Base-by-base conservation (phyloP, 2,329 filamentous ascomycete genomes). In the Neopestalotiopsis sp. region DNA sequence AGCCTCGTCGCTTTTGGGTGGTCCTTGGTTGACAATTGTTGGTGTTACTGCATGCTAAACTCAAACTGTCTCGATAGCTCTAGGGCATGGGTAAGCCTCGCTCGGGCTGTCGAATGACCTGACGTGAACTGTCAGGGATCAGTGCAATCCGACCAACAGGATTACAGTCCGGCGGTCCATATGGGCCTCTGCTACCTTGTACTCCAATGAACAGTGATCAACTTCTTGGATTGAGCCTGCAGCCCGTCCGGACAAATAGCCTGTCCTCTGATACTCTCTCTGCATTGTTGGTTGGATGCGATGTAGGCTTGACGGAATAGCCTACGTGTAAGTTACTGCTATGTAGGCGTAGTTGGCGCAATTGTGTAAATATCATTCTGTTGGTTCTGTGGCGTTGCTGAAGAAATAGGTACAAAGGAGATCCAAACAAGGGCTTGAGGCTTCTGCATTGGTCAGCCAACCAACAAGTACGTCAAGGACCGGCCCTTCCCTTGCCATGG, bases 121-220 rank as follows among this genome's bases (percentile, higher is more conserved):
- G 40, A 74, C 72, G 67, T 58, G 57, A 65, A 69, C 67, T 64
- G 59, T 75, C 73, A 75, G 77, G 76, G 75, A 77, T 72, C 70
- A 45, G 73, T 71, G 71, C 76, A 77, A 69, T 73, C 71, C 78
- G 79, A 79, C 83, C 83, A 84, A 83, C 82, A 81, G 81, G 82
- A 84, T 81, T 76, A 70, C 74, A 80, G 77, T 76, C 82, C 77
- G 81, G 75, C 70, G 72, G 71, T 75, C 77, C 74, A 77, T 78
- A 77, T 73, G 74, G 74, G 75, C 73, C 73, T 81, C 78, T 80
- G 40, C 30, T 70, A 74, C 74, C 72, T 75, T 81, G 80, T 77
- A 81, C 81, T 77, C 83, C 83, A 81, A 82, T 81, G 74, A 70
- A 71, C 68, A 69, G 72, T 71, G 73, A 73, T 74, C 73, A 72